Evolutionary conservation across 1,139 yeast genomes (phyloP).

Genomic region (Blastobotrys niveus): DNA sequence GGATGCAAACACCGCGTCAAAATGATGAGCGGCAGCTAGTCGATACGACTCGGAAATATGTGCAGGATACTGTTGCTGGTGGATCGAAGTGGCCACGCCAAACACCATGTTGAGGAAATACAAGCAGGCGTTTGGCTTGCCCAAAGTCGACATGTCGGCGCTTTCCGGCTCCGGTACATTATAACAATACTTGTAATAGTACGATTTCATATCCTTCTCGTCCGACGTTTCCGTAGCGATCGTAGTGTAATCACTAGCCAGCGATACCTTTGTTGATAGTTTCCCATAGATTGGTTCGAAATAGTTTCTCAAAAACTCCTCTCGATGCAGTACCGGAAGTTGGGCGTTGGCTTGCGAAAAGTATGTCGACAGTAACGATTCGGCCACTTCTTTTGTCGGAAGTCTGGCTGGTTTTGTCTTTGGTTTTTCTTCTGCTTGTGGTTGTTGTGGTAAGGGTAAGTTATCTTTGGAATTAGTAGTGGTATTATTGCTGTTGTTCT

Average conservation of each 20-base stretch:
- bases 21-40: constrained; percentile 57
- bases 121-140: constrained; percentile 30
- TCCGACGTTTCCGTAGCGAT: constrained; percentile 36
- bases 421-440: constrained; percentile 26
- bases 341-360: constrained; percentile 81
- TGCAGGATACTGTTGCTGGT: constrained; percentile 63
- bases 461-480: not conserved
- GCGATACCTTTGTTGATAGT: constrained; percentile 47
- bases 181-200: constrained; percentile 39
- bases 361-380: constrained; percentile 56
- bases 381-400: constrained; percentile 70
- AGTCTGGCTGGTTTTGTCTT: constrained; percentile 44
- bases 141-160: constrained; percentile 13
- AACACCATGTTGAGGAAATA: constrained; percentile 69
- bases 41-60: constrained; percentile 68
- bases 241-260: constrained; percentile 58
- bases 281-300: constrained; percentile 77
- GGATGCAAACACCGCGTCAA: constrained; percentile 54
- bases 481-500: constrained; percentile 1
- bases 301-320: constrained; percentile 56
- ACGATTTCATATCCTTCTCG: constrained; percentile 38
- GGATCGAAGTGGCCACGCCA: constrained; percentile 74
- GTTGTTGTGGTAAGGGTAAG: constrained; percentile 13
- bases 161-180: constrained; percentile 14
- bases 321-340: constrained; percentile 75